These are phyloP conservation scores for Ophiostoma piceae DNA, from an alignment of 2,329 filamentous ascomycete species.

Conservation along the genomic window DNA sequence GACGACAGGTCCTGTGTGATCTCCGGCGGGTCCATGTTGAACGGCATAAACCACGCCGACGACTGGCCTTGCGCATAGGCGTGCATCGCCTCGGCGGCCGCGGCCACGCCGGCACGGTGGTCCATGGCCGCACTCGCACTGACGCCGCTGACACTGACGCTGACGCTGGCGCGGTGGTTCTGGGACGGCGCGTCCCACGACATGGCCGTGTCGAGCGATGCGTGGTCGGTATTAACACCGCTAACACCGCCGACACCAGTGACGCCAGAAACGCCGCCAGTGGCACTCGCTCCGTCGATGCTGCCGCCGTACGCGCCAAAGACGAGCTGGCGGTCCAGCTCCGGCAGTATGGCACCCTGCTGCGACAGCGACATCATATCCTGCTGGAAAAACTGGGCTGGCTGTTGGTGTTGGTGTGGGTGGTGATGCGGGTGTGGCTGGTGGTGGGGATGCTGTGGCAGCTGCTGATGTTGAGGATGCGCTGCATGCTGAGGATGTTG, in stretches of 20 bases:
- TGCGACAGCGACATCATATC: conserved; percentile 51
- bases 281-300: conserved; percentile 36
- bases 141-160: too few relatives aligned
- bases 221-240: conserved; percentile 34
- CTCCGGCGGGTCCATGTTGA: conserved; percentile 78
- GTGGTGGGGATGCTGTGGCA: background rate
- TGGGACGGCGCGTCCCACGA: conserved; percentile 37
- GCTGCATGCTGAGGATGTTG: conserved; percentile 7
- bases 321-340: conserved; percentile 70
- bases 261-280: conserved; percentile 31
- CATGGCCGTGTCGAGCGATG: conserved; percentile 39
- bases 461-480: background rate
- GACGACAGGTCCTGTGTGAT: conserved; percentile 45
- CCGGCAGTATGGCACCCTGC: conserved; percentile 53
- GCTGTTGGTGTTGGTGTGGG: conserved; percentile 25
- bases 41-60: conserved; percentile 86
- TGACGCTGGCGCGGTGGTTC: conserved; percentile 6
- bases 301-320: conserved; percentile 64
- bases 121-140: conserved; percentile 9
- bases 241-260: conserved; percentile 33
- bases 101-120: conserved; percentile 1
- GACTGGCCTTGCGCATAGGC: conserved; percentile 43
- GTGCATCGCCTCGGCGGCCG: conserved; percentile 28
- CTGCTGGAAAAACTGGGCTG: conserved; percentile 42
- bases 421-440: conserved; percentile 15